Percentiles rank a stretch among this genome's conserved stretches.
Conservation (phyloP, 345 rosid genomes). For the Hibiscus syriacus region DNA sequence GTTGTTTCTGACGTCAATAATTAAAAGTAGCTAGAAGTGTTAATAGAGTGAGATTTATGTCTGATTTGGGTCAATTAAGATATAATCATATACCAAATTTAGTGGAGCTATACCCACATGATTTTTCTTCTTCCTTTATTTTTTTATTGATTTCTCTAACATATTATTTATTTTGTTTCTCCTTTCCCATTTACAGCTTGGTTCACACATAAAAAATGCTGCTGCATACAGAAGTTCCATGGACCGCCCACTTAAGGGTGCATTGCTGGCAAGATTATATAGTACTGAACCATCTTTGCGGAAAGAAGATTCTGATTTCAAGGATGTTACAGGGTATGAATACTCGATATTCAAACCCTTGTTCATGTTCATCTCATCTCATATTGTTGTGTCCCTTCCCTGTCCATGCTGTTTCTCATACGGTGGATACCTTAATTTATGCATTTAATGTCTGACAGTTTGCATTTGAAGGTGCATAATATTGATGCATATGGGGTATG, state of each 20-base stretch:
- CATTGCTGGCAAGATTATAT: conserved; percentile 39
- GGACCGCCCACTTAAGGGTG: conserved; percentile 18
- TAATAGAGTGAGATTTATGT: neutral
- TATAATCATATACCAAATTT: too few relatives aligned
- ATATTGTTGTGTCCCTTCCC: neutral
- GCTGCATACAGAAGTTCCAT: conserved; percentile 26
- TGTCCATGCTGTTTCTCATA: neutral
- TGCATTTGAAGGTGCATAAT: too few relatives aligned
- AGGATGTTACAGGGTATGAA: conserved; percentile 44
- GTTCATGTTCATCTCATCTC: neutral
- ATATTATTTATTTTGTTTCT: neutral
- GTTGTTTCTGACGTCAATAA: neutral
- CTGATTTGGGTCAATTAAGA: too few relatives aligned
- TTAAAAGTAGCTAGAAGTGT: neutral
- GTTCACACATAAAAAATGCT: conserved; percentile 33
- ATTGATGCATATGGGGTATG: neutral
- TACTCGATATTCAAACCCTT: neutral
- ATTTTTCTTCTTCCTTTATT: neutral
- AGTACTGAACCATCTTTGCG: conserved; percentile 43
- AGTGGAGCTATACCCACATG: too few relatives aligned
- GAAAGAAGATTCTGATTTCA: conserved; percentile 32
- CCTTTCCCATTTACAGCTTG: conserved; percentile 28
- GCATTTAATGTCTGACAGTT: neutral
- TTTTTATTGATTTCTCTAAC: neutral
- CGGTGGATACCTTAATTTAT: neutral